Conservation (phyloP, 2,329 filamentous ascomycete species). For the Penicillium sp. region DNA sequence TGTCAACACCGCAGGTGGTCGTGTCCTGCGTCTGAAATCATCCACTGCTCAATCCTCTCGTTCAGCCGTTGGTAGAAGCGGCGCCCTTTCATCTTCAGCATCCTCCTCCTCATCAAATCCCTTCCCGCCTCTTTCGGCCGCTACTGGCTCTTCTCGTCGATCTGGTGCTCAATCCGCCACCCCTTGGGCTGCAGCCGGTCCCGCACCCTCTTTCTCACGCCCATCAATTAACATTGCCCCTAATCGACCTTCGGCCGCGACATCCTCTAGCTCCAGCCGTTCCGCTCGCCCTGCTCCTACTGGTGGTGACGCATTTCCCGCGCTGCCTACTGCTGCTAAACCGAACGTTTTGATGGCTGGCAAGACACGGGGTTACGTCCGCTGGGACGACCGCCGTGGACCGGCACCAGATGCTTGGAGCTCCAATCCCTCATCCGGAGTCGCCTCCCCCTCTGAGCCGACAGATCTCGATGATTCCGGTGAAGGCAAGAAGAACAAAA, state of each 20-base stretch:
- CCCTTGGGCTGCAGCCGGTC: constrained; percentile 25
- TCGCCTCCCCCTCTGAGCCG: constrained; percentile 21
- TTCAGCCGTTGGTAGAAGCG: constrained; percentile 60
- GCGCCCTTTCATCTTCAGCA: constrained; percentile 43
- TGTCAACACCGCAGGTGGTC: constrained; percentile 51
- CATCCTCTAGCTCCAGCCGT: constrained; percentile 23
- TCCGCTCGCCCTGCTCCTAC: constrained; percentile 13
- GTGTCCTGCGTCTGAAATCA: constrained; percentile 66
- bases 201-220: constrained; percentile 20
- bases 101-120: constrained; percentile 41
- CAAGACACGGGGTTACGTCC: constrained; percentile 46
- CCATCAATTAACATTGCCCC: constrained; percentile 24
- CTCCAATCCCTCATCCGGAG: constrained; percentile 23
- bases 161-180: constrained; percentile 21
- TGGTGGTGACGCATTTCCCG: constrained; percentile 69
- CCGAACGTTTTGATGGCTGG: constrained; percentile 55
- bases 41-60: constrained; percentile 67
- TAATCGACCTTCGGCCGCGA: constrained; percentile 28
- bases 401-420: constrained; percentile 40
- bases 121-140: constrained; percentile 46
- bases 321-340: constrained; percentile 74
- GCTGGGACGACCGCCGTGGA: constrained; percentile 44
- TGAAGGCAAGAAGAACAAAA: constrained; percentile 38
- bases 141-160: constrained; percentile 21
- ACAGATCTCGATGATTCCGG: constrained; percentile 18